Conservation (phyloP, 306 rosid genomes). For the Medicago arabica region DNA sequence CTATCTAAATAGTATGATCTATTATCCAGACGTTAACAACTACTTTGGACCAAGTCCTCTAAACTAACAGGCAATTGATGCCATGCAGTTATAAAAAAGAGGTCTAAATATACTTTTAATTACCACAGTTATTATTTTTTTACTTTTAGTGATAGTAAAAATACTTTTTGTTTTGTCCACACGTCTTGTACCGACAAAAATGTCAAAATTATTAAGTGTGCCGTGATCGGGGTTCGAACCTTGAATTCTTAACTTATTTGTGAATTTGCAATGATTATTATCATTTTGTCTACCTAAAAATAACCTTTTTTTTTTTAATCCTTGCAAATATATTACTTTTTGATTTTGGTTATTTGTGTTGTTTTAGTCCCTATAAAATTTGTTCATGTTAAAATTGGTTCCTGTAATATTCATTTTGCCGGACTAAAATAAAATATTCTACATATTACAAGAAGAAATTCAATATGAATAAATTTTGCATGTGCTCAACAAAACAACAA, state of each 20-base stretch:
- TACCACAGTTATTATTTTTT: too few relatives aligned
- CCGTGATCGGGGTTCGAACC: too few relatives aligned
- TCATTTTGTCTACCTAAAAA: too few relatives aligned
- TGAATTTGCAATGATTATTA: too few relatives aligned
- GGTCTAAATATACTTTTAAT: neutral
- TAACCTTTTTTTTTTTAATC: too few relatives aligned
- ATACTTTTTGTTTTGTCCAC: too few relatives aligned
- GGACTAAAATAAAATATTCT: neutral
- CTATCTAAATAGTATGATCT: neutral
- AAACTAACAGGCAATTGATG: neutral
- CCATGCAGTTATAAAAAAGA: neutral
- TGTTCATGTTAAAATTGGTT: neutral
- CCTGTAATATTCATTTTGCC: neutral
- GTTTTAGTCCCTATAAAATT: neutral
- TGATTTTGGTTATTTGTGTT: too few relatives aligned
- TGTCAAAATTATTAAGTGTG: too few relatives aligned
- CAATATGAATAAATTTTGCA: neutral
- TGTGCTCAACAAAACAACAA: neutral
- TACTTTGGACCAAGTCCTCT: conserved; percentile 12
- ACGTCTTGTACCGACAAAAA: too few relatives aligned
- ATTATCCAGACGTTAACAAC: conserved; percentile 4
- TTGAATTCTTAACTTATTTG: too few relatives aligned
- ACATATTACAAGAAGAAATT: neutral
- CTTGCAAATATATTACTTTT: neutral
- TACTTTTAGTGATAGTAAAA: too few relatives aligned